Percentiles rank a stretch among this genome's conserved stretches.
phyloP scores from a whole-genome alignment of 2,329 filamentous ascomycete species.

The Microcyclosporella mali region DNA sequence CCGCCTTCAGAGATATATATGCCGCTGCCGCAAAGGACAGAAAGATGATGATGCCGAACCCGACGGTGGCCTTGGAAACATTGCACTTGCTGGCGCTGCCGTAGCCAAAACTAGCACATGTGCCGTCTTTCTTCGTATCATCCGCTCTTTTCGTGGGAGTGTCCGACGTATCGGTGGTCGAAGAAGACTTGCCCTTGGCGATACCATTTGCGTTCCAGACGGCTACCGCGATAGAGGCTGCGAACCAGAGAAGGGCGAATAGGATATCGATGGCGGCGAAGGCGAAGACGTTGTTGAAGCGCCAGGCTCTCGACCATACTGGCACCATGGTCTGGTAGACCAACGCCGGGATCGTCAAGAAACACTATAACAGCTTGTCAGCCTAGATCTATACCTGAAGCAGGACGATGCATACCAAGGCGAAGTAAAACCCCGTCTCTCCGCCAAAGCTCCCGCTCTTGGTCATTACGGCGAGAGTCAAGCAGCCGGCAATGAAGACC shows the following conservation, averaged over 20 bases:
- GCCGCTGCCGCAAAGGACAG: constrained; percentile 50
- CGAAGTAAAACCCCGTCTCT: constrained; percentile 52
- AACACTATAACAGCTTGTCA: constrained; percentile 43
- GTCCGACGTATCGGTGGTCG: constrained; percentile 2
- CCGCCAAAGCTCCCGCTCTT: constrained; percentile 50
- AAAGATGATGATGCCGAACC: constrained; percentile 53
- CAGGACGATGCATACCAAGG: constrained; percentile 42
- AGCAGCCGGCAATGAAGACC: constrained; percentile 53
- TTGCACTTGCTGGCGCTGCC: constrained; percentile 52
- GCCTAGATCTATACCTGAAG: neutral
- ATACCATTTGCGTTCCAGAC: constrained; percentile 53
- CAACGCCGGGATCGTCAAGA: constrained; percentile 52
- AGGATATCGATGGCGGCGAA: constrained; percentile 52
- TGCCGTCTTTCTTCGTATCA: constrained; percentile 31
- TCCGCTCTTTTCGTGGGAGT: constrained; percentile 32
- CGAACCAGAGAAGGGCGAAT: constrained; percentile 53
- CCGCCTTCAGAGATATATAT: constrained; percentile 49
- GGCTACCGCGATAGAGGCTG: constrained; percentile 51
- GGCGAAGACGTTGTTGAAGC: constrained; percentile 56
- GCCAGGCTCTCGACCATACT: constrained; percentile 53
- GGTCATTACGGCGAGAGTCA: constrained; percentile 54
- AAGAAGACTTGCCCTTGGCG: constrained; percentile 41
- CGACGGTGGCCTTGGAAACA: constrained; percentile 50
- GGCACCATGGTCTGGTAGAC: constrained; percentile 56
- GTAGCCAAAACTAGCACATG: constrained; percentile 51